A percentile compares a stretch with the other conserved stretches of the same genome.
Evolutionary conservation across 495 filamentous ascomycete species (phyloP).

Genomic region (Pseudomonodictys pantanalensis): DNA sequence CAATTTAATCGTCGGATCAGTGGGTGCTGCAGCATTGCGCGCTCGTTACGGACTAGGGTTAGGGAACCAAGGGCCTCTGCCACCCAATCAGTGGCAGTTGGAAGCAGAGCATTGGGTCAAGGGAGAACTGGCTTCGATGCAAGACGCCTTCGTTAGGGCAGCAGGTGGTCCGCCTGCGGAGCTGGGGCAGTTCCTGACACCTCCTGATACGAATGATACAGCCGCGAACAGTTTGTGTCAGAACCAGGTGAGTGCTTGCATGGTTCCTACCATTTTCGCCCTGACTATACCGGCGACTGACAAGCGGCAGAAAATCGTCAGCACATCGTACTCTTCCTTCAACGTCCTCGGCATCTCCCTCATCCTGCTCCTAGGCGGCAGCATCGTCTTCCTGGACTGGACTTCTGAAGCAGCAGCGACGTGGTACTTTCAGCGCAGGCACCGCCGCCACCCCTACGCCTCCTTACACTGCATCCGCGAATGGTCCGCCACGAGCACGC

Average conservation of each 20-base stretch:
- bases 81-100: not conserved
- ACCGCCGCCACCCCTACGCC: not conserved
- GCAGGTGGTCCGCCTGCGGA: not conserved
- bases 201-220: not conserved
- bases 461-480: not conserved
- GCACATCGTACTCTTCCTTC: constrained; percentile 11
- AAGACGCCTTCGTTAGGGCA: not conserved
- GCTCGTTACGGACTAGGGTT: not conserved
- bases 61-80: not conserved
- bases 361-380: constrained; percentile 3
- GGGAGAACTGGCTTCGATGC: not conserved
- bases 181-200: not conserved
- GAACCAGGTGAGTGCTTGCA: not conserved
- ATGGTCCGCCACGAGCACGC: not conserved
- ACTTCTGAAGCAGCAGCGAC: not conserved
- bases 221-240: not conserved
- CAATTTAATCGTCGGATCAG: not conserved
- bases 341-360: constrained; percentile 11
- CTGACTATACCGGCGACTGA: no score
- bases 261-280: not conserved
- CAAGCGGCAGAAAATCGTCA: constrained; percentile 8
- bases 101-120: not conserved
- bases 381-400: constrained; percentile 7
- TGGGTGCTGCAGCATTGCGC: not conserved
- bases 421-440: not conserved